These are phyloP conservation scores for Lachnellula hyalina DNA, from an alignment of 2,329 filamentous ascomycete species.

Conservation along the genomic window DNA sequence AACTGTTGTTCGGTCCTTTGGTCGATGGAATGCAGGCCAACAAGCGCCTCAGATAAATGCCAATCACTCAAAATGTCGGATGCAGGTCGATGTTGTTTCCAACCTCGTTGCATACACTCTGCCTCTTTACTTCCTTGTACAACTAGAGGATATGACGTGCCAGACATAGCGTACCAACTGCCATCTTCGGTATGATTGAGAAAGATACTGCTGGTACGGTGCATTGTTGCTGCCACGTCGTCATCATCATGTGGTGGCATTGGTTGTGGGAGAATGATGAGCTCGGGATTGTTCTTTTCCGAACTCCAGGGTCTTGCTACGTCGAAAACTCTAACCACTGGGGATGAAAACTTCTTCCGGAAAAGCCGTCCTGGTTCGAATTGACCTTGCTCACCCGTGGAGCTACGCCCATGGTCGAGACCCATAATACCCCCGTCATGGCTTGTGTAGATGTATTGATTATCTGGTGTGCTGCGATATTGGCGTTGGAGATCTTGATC, in stretches of 20 bases:
- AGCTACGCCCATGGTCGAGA: slow-evolving; percentile 55
- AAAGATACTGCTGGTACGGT: slow-evolving; percentile 65
- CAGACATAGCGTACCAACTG: slow-evolving; percentile 92
- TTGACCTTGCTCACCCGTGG: slow-evolving; percentile 28
- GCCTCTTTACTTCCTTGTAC: slow-evolving; percentile 56
- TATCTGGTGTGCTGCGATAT: slow-evolving; percentile 74
- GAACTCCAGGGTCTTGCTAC: slow-evolving; percentile 69
- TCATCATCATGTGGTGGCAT: slow-evolving; percentile 50
- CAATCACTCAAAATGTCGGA: slow-evolving; percentile 32
- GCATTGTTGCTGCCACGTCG: slow-evolving; percentile 44
- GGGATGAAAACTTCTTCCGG: slow-evolving; percentile 64
- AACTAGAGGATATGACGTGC: slow-evolving; percentile 77
- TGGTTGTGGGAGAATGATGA: slow-evolving; percentile 84
- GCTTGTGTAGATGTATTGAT: slow-evolving; percentile 81
- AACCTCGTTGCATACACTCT: slow-evolving; percentile 50
- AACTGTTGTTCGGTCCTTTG: slow-evolving; percentile 39
- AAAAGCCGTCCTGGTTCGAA: slow-evolving; percentile 43
- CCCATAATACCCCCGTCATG: slow-evolving; percentile 82
- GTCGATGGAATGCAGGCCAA: slow-evolving; percentile 66
- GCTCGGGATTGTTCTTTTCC: slow-evolving; percentile 62
- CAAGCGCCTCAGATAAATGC: slow-evolving; percentile 55
- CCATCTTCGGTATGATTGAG: slow-evolving; percentile 82
- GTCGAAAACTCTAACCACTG: slow-evolving; percentile 85
- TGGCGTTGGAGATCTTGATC: slow-evolving; percentile 84
- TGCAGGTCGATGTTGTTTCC: slow-evolving; percentile 38